phyloP scores from a whole-genome alignment of 2,329 filamentous ascomycete genomes.

The Aspergillus candidus region DNA sequence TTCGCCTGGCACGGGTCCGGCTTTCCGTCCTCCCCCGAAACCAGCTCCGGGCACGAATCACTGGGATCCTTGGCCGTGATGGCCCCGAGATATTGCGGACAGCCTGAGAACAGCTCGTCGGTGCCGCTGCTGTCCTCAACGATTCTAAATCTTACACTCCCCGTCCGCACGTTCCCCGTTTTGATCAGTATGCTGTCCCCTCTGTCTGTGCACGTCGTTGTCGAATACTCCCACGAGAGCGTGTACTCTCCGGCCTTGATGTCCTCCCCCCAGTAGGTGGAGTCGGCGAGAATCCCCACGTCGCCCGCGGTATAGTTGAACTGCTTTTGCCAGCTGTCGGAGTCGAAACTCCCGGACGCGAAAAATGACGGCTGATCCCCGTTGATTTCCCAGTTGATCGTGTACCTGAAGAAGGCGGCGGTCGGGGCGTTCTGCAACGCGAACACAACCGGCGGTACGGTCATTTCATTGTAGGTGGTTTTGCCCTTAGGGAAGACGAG shows the following conservation, averaged over 20 bases:
- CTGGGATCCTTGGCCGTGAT: not conserved
- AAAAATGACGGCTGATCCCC: not conserved
- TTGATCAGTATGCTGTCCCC: not conserved
- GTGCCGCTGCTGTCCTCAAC: not conserved
- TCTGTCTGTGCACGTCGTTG: not conserved
- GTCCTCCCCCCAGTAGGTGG: not conserved
- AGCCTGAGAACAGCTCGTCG: not conserved
- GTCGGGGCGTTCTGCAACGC: conserved; percentile 3
- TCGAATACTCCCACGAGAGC: conserved; percentile 2
- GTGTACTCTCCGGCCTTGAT: not conserved
- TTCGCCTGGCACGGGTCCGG: not conserved
- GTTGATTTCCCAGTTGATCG: conserved; percentile 1
- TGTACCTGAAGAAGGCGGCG: conserved; percentile 1
- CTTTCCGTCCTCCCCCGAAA: not conserved
- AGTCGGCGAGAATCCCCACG: not conserved
- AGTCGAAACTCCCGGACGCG: not conserved
- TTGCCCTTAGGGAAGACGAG: conserved; percentile 2
- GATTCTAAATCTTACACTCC: not conserved
- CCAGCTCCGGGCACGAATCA: not conserved
- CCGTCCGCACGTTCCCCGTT: not conserved
- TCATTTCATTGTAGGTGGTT: conserved; percentile 1
- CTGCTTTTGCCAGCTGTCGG: not conserved
- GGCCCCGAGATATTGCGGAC: not conserved
- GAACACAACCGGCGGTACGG: conserved; percentile 4
- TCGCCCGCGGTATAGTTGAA: not conserved